Percentiles rank a stretch among this genome's conserved stretches.
phyloP scores from a whole-genome alignment of 2,329 filamentous ascomycete genomes.

The Trichoderma atrobrunneum region DNA sequence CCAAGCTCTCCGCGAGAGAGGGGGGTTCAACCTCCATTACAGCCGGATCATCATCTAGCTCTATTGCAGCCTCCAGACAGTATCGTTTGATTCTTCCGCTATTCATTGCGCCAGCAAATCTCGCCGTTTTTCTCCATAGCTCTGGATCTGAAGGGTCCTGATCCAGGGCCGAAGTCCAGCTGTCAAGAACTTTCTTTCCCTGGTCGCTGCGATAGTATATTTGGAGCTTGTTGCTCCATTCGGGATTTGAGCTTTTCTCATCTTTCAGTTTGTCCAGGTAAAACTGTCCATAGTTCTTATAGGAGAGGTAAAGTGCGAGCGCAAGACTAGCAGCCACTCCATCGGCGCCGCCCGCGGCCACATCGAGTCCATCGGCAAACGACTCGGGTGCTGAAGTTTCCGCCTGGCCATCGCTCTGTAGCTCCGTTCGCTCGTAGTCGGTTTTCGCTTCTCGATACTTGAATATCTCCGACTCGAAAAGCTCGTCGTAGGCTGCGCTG shows the following conservation, averaged over 20 bases:
- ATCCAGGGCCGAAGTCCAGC: constrained; percentile 59
- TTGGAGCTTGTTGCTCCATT: constrained; percentile 37
- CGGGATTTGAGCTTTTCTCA: constrained; percentile 46
- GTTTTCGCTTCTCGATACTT: constrained; percentile 82
- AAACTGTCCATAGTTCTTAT: constrained; percentile 95
- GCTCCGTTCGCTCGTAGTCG: constrained; percentile 73
- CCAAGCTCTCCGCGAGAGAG: constrained; percentile 61
- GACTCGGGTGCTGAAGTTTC: constrained; percentile 41
- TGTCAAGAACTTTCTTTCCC: constrained; percentile 49
- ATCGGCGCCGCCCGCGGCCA: constrained; percentile 63
- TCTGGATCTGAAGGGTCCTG: constrained; percentile 67
- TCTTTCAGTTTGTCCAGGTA: constrained; percentile 62
- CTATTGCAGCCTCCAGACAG: constrained; percentile 64
- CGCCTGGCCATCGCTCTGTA: constrained; percentile 49
- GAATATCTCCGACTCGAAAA: constrained; percentile 93
- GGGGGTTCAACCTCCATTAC: constrained; percentile 61
- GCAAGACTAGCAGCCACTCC: constrained; percentile 76
- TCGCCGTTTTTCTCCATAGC: constrained; percentile 59
- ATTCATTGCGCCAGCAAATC: constrained; percentile 56
- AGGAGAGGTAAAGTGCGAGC: constrained; percentile 86
- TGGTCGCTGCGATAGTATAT: constrained; percentile 32
- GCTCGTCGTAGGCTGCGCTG: constrained; percentile 72
- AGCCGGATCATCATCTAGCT: constrained; percentile 64
- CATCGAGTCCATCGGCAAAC: constrained; percentile 51
- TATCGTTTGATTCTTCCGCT: constrained; percentile 58